These are phyloP conservation scores for Tulasnella calospora DNA, from an alignment of 768 basidiomycete genomes.

Conservation along the genomic window DNA sequence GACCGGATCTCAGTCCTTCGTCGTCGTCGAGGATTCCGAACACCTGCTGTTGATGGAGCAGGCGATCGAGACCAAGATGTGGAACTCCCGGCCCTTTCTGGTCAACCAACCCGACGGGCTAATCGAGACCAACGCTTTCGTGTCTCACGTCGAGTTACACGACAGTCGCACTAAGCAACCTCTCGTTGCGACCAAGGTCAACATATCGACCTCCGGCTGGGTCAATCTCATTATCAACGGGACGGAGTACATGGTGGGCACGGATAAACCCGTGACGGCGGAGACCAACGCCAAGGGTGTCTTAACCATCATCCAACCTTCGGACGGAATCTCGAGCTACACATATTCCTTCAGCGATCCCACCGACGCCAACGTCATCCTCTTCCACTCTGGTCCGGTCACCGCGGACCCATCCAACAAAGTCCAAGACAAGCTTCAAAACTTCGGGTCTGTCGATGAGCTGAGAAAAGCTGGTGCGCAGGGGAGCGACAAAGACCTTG, in stretches of 20 bases:
- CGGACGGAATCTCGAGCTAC: constrained; percentile 10
- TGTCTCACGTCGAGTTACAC: not conserved
- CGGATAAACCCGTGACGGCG: not conserved
- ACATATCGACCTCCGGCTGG: not conserved
- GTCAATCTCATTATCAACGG: constrained; percentile 16
- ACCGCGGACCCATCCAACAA: constrained; percentile 9
- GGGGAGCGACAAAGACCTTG: constrained; percentile 4
- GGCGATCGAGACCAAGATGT: constrained; percentile 12
- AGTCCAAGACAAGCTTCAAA: constrained; percentile 18
- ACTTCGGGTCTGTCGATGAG: not conserved
- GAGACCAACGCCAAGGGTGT: constrained; percentile 14
- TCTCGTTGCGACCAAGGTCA: not conserved
- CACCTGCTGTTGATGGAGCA: constrained; percentile 14
- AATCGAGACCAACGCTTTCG: not conserved
- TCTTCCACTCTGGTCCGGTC: not conserved
- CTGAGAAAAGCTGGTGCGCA: constrained; percentile 13
- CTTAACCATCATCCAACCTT: constrained; percentile 18
- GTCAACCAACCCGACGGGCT: constrained; percentile 13
- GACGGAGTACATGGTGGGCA: not conserved
- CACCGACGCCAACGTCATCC: not conserved
- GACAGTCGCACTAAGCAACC: not conserved
- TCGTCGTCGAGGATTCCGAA: not conserved
- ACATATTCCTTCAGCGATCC: not conserved
- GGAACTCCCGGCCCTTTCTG: constrained; percentile 19
- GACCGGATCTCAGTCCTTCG: not conserved